These are phyloP conservation scores for Anisodus acutangulus DNA, from an alignment of 257 asterid genomes.

Conservation along the genomic window DNA sequence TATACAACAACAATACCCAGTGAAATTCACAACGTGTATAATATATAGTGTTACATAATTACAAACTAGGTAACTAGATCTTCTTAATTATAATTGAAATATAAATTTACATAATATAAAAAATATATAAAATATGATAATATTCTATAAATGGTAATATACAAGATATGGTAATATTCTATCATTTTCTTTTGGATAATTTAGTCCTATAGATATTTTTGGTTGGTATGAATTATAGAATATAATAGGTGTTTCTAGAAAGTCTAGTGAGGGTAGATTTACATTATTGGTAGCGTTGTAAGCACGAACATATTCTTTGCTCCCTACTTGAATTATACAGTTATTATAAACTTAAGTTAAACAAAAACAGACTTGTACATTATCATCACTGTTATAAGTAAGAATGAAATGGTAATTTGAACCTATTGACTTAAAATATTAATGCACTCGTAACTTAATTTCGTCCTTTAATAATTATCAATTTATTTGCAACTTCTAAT, in stretches of 20 bases:
- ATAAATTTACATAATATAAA: too few relatives aligned
- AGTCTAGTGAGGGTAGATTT: background rate
- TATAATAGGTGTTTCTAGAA: slow-evolving; percentile 4
- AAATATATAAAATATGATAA: too few relatives aligned
- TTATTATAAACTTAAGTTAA: background rate
- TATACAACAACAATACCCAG: too few relatives aligned
- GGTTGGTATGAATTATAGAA: background rate
- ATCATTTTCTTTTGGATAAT: background rate
- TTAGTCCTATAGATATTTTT: slow-evolving; percentile 9
- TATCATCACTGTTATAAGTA: background rate
- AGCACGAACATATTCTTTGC: background rate
- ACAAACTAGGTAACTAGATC: too few relatives aligned
- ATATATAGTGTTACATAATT: too few relatives aligned
- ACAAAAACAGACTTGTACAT: background rate
- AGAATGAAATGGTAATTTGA: background rate
- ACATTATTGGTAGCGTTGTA: background rate
- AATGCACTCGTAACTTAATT: background rate
- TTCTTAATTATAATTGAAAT: too few relatives aligned
- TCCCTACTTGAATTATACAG: background rate
- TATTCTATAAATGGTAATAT: too few relatives aligned
- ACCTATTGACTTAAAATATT: background rate
- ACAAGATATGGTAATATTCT: too few relatives aligned
- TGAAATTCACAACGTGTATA: too few relatives aligned
- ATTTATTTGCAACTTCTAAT: background rate
- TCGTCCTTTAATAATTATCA: background rate